Evolutionary conservation across 305 asterid genomes (phyloP).

Genomic region (Plantago lanceolata): DNA sequence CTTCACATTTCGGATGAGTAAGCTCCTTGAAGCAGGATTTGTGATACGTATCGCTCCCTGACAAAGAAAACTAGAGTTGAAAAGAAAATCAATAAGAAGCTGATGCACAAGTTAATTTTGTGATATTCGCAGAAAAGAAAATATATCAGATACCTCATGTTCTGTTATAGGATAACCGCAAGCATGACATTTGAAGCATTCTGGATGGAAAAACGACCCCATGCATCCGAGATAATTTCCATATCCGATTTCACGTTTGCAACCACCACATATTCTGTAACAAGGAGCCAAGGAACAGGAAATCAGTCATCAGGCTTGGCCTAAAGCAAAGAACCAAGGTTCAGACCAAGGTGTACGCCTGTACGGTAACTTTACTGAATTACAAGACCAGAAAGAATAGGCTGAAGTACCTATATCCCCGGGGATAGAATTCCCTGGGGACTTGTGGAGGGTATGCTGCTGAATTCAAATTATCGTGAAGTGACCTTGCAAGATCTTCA

Average conservation of each 20-base stretch:
- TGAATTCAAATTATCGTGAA: conserved; percentile 46
- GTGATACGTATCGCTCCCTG: conserved; percentile 80
- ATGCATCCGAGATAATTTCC: conserved; percentile 93
- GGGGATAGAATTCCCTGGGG: conserved; percentile 50
- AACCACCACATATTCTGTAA: conserved; percentile 77
- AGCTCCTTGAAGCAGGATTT: conserved; percentile 95
- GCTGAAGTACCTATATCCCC: conserved; percentile 44
- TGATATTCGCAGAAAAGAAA: not conserved
- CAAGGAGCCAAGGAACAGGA: conserved; percentile 19
- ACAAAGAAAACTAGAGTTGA: conserved; percentile 81
- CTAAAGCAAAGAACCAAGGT: not conserved
- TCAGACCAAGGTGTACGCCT: not conserved
- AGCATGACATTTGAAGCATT: conserved; percentile 83
- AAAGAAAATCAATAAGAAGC: conserved; percentile 47
- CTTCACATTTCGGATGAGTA: conserved; percentile 97
- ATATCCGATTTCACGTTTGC: conserved; percentile 66
- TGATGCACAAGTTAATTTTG: conserved; percentile 20
- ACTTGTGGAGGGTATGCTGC: conserved; percentile 47
- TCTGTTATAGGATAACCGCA: conserved; percentile 78
- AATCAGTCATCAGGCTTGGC: conserved; percentile 14
- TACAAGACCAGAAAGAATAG: conserved; percentile 5
- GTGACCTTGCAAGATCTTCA: conserved; percentile 52
- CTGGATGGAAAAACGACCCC: conserved; percentile 88
- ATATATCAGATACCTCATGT: conserved; percentile 92
- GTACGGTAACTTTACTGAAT: not conserved